These are phyloP conservation scores for Porpolomopsis calyptriformis DNA, from an alignment of 768 basidiomycete genomes.

Conservation along the genomic window DNA sequence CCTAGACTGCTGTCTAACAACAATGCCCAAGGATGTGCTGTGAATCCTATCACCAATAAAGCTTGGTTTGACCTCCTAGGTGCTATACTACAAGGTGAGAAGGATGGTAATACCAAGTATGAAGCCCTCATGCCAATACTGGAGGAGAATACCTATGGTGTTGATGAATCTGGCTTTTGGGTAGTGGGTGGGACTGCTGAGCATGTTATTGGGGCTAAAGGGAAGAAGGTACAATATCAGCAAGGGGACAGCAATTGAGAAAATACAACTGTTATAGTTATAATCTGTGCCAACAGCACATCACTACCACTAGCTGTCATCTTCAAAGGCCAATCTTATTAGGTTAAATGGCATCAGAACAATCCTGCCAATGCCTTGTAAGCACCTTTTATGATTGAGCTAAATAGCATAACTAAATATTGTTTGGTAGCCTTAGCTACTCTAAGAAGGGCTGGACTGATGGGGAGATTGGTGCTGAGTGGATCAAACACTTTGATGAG, in stretches of 20 bases:
- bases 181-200: conserved; percentile 9
- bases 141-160: conserved; percentile 2
- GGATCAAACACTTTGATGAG: conserved; percentile 26
- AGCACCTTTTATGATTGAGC: conserved; percentile 6
- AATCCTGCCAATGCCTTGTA: conserved; percentile 19
- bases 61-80: conserved; percentile 26
- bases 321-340: conserved; percentile 23
- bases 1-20: too few species aligned
- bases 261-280: conserved; percentile 31
- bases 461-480: conserved; percentile 26
- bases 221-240: conserved; percentile 21
- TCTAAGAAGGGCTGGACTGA: conserved; percentile 26
- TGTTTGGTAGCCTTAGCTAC: conserved; percentile 13
- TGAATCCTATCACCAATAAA: conserved; percentile 26
- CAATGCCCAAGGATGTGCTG: conserved; percentile 13
- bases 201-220: conserved; percentile 12
- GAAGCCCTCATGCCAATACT: conserved; percentile 3
- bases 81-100: conserved; percentile 11
- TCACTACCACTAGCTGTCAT: conserved; percentile 21
- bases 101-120: not conserved
- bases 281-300: conserved; percentile 31
- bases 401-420: not conserved
- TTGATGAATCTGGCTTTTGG: conserved; percentile 14
- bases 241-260: conserved; percentile 23
- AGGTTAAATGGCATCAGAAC: conserved; percentile 19